phyloP scores from a whole-genome alignment of 768 basidiomycete genomes.

The Auricularia sp. region DNA sequence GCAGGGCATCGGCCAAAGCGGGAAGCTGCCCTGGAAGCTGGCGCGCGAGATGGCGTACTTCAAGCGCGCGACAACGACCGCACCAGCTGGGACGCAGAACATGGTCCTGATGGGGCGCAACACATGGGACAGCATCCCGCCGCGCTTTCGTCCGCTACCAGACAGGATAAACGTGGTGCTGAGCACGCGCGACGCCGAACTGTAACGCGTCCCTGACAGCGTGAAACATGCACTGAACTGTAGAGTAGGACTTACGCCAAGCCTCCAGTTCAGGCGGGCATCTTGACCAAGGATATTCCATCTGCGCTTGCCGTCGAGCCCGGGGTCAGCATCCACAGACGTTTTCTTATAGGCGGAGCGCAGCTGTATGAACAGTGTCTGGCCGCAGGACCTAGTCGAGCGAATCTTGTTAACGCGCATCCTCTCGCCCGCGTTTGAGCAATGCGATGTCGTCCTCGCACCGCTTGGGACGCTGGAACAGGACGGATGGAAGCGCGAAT shows the following conservation, averaged over 20 bases:
- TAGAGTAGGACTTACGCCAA: conserved; percentile 1
- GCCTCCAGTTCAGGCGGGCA: not conserved
- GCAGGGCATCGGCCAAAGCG: conserved; percentile 80
- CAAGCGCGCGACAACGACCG: conserved; percentile 59
- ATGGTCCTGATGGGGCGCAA: conserved; percentile 91
- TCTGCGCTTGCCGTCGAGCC: not conserved
- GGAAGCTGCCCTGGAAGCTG: conserved; percentile 78
- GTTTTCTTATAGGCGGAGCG: conserved; percentile 90
- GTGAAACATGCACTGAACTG: not conserved
- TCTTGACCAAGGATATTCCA: not conserved
- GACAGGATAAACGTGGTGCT: conserved; percentile 72
- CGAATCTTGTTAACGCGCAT: conserved; percentile 85
- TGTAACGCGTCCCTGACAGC: conserved; percentile 31
- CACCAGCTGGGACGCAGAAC: conserved; percentile 50
- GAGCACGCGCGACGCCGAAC: conserved; percentile 38
- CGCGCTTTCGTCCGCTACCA: conserved; percentile 69
- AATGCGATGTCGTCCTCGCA: conserved; percentile 55
- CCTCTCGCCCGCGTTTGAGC: conserved; percentile 57
- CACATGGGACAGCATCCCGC: conserved; percentile 95
- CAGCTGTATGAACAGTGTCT: conserved; percentile 70
- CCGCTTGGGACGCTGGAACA: not conserved
- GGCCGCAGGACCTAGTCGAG: conserved; percentile 44
- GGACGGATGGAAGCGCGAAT: conserved; percentile 43
- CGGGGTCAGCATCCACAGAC: conserved; percentile 33
- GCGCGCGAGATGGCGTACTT: conserved; percentile 90